Evolutionary conservation across 768 basidiomycete species (phyloP).

Genomic region (Cyathus striatus): DNA sequence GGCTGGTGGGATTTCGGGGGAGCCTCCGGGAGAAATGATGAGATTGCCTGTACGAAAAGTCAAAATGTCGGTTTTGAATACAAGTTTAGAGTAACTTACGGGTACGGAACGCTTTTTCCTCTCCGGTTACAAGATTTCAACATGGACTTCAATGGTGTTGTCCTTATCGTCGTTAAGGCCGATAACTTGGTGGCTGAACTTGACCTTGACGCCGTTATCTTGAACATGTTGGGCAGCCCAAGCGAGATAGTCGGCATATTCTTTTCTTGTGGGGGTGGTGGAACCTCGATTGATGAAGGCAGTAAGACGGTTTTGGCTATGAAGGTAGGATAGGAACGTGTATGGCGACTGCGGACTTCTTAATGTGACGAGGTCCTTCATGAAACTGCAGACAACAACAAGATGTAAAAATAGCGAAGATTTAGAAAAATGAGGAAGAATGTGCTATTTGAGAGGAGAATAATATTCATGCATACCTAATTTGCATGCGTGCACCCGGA

Average conservation of each 20-base stretch:
- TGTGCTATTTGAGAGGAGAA: neutral
- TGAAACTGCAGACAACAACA: too few relatives aligned
- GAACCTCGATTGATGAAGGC: conserved; percentile 51
- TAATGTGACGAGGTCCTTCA: conserved; percentile 51
- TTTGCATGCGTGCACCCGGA: conserved; percentile 48
- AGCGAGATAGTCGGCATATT: conserved; percentile 48
- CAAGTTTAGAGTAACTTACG: conserved; percentile 35
- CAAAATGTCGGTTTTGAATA: neutral
- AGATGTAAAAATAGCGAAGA: too few relatives aligned
- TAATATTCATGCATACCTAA: conserved; percentile 26
- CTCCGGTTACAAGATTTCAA: conserved; percentile 28
- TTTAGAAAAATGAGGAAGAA: conserved; percentile 4
- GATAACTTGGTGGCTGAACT: conserved; percentile 43
- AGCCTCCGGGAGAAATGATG: conserved; percentile 47
- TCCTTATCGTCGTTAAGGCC: conserved; percentile 24
- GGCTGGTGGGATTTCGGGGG: conserved; percentile 34
- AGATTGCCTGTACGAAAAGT: conserved; percentile 33
- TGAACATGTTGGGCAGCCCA: conserved; percentile 46
- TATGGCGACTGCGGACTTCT: conserved; percentile 45
- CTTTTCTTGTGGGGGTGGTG: conserved; percentile 45
- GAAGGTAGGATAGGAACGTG: conserved; percentile 51
- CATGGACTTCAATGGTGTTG: conserved; percentile 32
- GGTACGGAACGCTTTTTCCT: conserved; percentile 24
- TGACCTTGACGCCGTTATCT: conserved; percentile 33
- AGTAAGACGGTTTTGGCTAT: conserved; percentile 41